Evolutionary conservation across 352 stramenopile species (phyloP).

Genomic region (Plasmopara muralis): DNA sequence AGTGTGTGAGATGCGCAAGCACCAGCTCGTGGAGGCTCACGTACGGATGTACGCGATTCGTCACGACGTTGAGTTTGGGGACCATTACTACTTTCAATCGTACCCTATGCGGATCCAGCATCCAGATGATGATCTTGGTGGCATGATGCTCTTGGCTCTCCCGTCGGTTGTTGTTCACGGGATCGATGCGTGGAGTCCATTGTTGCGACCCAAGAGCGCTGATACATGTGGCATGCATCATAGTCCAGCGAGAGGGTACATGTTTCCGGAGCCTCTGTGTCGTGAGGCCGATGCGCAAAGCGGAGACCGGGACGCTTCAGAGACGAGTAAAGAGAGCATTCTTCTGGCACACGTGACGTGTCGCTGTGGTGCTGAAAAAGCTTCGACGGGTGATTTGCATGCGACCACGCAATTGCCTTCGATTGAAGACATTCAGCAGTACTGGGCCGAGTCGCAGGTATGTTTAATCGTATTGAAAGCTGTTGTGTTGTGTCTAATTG

Average conservation of each 20-base stretch:
- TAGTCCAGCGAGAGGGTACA: conserved; percentile 50
- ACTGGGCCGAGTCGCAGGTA: conserved; percentile 74
- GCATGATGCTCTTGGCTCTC: conserved; percentile 83
- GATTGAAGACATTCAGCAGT: conserved; percentile 59
- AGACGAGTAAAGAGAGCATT: conserved; percentile 21
- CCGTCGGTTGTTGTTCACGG: conserved; percentile 91
- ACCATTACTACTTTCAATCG: conserved; percentile 87
- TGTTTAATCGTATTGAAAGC: background rate
- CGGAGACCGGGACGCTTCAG: conserved; percentile 48
- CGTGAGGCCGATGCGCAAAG: conserved; percentile 55
- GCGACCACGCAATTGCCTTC: conserved; percentile 25
- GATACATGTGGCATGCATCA: conserved; percentile 49
- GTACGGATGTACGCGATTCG: conserved; percentile 92
- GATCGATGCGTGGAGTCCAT: conserved; percentile 87
- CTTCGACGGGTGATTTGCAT: conserved; percentile 13
- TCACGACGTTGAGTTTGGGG: conserved; percentile 53
- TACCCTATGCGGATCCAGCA: conserved; percentile 92
- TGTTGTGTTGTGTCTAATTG: background rate
- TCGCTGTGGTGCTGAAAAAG: conserved; percentile 26
- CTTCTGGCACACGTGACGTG: conserved; percentile 38
- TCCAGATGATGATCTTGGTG: conserved; percentile 89
- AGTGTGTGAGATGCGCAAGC: conserved; percentile 87
- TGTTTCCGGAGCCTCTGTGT: conserved; percentile 62
- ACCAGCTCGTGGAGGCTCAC: conserved; percentile 92
- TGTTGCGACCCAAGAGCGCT: conserved; percentile 67